phyloP scores from a whole-genome alignment of 2,329 filamentous ascomycete species.

The Fusarium pseudoanthophilum region DNA sequence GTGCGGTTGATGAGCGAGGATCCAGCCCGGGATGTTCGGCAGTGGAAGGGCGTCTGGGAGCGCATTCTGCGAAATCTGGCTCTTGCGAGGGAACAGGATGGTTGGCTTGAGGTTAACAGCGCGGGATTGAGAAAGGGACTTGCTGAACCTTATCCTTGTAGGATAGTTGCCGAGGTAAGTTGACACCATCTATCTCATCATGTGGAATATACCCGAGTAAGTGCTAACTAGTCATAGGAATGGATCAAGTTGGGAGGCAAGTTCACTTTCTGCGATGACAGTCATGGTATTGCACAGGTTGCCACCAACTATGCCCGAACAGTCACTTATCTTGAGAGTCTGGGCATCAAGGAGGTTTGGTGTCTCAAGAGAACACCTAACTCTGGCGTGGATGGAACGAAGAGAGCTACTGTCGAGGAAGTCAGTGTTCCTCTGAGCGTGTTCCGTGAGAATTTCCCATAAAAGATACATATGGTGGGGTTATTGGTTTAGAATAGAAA shows the following conservation, averaged over 20 bases:
- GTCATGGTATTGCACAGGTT: constrained; percentile 87
- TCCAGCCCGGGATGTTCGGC: constrained; percentile 69
- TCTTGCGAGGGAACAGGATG: constrained; percentile 77
- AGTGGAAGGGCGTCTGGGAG: constrained; percentile 75
- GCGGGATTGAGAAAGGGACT: constrained; percentile 89
- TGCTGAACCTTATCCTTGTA: constrained; percentile 86
- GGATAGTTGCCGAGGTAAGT: constrained; percentile 78
- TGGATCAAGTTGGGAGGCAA: constrained; percentile 79
- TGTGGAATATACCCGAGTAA: not conserved
- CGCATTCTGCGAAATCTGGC: constrained; percentile 79
- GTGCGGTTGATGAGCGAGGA: constrained; percentile 82
- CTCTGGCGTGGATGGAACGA: constrained; percentile 43
- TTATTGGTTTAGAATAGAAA: not conserved
- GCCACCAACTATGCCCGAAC: constrained; percentile 83
- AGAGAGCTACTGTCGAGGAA: constrained; percentile 54
- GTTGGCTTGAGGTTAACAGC: constrained; percentile 90
- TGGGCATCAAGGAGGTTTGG: constrained; percentile 74
- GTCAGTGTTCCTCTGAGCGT: constrained; percentile 55
- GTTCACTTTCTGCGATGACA: constrained; percentile 95
- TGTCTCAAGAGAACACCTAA: constrained; percentile 57
- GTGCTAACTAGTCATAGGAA: constrained; percentile 58
- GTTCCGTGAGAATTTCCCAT: constrained; percentile 50
- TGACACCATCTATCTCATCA: not conserved
- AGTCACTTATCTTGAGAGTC: constrained; percentile 73
- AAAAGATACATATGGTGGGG: not conserved